Base-by-base conservation (phyloP, 768 basidiomycete species). In the Daedaleopsis sinensis region DNA sequence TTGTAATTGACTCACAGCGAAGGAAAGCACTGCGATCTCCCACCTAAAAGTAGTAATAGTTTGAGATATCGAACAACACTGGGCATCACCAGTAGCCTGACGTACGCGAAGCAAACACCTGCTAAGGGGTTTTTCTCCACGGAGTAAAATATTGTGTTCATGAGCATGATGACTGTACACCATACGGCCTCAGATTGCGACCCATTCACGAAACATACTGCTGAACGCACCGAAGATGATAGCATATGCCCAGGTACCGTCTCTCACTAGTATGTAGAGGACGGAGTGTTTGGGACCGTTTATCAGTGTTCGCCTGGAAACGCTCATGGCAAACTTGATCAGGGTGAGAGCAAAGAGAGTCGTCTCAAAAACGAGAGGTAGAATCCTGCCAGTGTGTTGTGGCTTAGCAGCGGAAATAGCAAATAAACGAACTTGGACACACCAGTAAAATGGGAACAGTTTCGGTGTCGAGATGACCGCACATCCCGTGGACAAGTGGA, bases 131-230 rank as follows among this genome's bases (percentile, higher is more conserved):
- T 59, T 10, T 47, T 50, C 27, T 55, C 53, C 38, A 63, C 52
- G 32, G 53, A 35, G 32, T 63, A 58, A 44, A 63, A 54, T 7
- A 63, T 24, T 10, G 57, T 55, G 42, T 63, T 63, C 27, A 65
- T 18, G 12, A 65, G 56, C 57, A 65, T 36, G 11, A 44, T 9
- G 18, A 19, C 5, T 19, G 19, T 21, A 37, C 4, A 1, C 21
- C 24, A 16, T n/a, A n/a, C n/a, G n/a, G n/a, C n/a, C n/a, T n/a
- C n/a, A n/a, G n/a, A n/a, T n/a, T n/a, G n/a, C n/a, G n/a, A n/a
- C n/a, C n/a, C 15, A 10, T 13, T 10, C 24, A 27, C 18, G 10
- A 15, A 9, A 27, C 51, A n/a, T 39, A 52, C 43, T n/a, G n/a
- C n/a, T n/a, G n/a, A n/a, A n/a, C n/a, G n/a, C n/a, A n/a, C n/a